These are phyloP conservation scores for Abelmoschus esculentus DNA, from an alignment of 345 rosid genomes.

Conservation along the genomic window DNA sequence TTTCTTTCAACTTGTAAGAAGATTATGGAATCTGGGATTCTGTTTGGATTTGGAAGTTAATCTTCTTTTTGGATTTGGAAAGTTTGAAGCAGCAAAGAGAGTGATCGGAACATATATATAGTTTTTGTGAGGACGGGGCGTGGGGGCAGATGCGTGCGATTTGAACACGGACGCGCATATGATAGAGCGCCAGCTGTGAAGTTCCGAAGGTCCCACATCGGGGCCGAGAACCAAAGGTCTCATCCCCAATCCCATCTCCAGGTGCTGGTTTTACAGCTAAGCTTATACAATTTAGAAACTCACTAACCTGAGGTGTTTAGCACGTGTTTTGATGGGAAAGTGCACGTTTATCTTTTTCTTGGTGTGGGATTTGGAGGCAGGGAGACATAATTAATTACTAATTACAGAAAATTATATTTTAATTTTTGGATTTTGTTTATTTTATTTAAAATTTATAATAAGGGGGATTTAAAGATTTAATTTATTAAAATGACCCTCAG, in stretches of 20 bases:
- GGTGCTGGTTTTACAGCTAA: conserved; percentile 4
- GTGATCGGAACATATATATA: background rate
- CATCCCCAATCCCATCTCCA: background rate
- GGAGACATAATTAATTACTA: too few species aligned
- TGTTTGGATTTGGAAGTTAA: background rate
- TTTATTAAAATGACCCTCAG: background rate
- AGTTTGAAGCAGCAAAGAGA: background rate
- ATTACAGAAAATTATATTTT: background rate
- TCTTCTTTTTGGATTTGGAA: background rate
- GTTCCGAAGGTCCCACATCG: background rate
- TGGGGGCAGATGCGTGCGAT: conserved; percentile 3
- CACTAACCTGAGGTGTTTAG: background rate
- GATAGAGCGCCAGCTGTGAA: background rate
- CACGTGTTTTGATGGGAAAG: background rate
- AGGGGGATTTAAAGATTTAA: too few species aligned
- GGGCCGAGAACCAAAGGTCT: background rate
- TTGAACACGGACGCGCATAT: conserved; percentile 2
- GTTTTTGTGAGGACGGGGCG: background rate
- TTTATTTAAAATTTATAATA: background rate
- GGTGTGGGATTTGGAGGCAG: background rate
- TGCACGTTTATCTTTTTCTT: background rate
- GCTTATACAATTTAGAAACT: background rate
- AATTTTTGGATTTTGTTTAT: too few species aligned
- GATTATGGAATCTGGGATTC: background rate
- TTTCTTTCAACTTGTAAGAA: too few species aligned